Conservation (phyloP, 2,329 filamentous ascomycete genomes). For the Fusarium tanahbumbuense region DNA sequence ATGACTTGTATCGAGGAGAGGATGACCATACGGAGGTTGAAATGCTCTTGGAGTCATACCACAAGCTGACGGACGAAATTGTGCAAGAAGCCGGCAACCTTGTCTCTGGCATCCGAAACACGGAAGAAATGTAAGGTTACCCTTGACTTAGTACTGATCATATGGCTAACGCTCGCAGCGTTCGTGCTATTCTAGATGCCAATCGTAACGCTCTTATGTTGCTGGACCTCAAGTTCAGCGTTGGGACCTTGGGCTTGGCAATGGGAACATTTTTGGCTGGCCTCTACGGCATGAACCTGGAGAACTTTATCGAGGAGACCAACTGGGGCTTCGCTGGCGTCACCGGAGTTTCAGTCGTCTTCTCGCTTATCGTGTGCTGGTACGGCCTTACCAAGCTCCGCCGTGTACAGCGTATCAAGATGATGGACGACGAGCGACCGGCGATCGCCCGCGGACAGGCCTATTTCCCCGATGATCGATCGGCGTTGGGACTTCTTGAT, state of each 20-base stretch:
- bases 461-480: constrained; percentile 51
- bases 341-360: constrained; percentile 74
- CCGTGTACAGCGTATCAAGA: constrained; percentile 87
- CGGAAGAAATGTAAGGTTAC: constrained; percentile 89
- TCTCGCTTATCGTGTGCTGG: constrained; percentile 81
- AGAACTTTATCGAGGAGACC: constrained; percentile 97
- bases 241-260: constrained; percentile 92
- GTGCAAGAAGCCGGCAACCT: constrained; percentile 94
- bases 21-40: constrained; percentile 97
- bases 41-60: constrained; percentile 95
- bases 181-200: constrained; percentile 96
- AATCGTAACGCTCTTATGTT: constrained; percentile 99
- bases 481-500: constrained; percentile 63
- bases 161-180: constrained; percentile 62
- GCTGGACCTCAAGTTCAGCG: constrained; percentile 94
- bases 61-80: constrained; percentile 98
- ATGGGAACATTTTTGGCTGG: constrained; percentile 95
- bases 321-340: constrained; percentile 86
- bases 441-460: constrained; percentile 54
- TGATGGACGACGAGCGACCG: constrained; percentile 68
- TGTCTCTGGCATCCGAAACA: constrained; percentile 95
- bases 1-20: constrained; percentile 77
- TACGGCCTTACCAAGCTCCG: constrained; percentile 87
- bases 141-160: neutral
- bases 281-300: constrained; percentile 99